Evolutionary conservation across 2,329 filamentous ascomycete species (phyloP), one percentile per base, ranked within the genome.

Genomic region (Trichoderma arundinaceum): DNA sequence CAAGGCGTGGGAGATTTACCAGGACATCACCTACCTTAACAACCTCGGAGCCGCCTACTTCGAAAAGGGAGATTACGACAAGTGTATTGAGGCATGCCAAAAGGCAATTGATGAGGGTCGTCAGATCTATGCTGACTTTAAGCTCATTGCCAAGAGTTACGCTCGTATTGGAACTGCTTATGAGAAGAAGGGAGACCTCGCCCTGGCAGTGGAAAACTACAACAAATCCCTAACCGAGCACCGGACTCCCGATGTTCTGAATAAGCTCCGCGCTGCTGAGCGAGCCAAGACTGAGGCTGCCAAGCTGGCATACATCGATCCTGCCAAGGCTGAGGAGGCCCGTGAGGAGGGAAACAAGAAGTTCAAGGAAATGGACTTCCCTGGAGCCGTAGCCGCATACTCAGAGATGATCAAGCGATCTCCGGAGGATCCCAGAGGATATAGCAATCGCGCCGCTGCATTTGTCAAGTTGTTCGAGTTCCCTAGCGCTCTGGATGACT

Each of bases 1-100:
- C 77, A 96, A 96, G 78, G 95, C 95, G 0, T 99, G 95, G 95
- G 94, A 97, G 67, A 79, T 91, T 44, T 85, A 92, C 86, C 95
- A 97, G 84, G 95, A 99, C 74, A 96, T 99, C 74, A 95, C 94
- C 15, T 99, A 99, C 80, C 85, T 98, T 67, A 99, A 96, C 83
- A 99, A 99, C 80, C 86, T 96, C 38, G 92, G 93, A 67, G 95
- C 95, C 3, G 95, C 94, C 67, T 88, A 96, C 74, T 98, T 94
- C 73, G 95, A 99, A 79, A 97, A 98, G 84, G 94, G 93, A 65
- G 95, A 98, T 76, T 96, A 92, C 77, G 86, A 96, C 74, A 91
- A 89, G 66, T 89, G 90, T 71, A 93, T 99, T 69, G 91, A 96
- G 73, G 82, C 89, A 15, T 99, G 95, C 81, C 88, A 91, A 73